These are phyloP conservation scores for Papiliotrema fonsecae DNA, from an alignment of 1,284 basidiomycete species.

Conservation along the genomic window DNA sequence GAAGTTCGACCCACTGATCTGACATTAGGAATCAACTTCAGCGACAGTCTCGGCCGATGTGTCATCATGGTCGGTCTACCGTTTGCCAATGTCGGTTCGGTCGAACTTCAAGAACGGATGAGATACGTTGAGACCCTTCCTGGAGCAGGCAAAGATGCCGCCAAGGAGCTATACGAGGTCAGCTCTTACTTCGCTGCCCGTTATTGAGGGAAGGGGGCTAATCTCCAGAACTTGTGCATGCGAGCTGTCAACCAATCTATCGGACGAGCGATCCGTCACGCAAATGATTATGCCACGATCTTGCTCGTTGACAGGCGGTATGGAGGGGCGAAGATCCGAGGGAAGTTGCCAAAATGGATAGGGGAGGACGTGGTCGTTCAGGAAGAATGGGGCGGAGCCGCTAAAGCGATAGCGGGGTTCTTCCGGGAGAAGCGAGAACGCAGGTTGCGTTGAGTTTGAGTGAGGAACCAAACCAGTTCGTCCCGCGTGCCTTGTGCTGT, in stretches of 20 bases:
- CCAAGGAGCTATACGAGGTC: slow-evolving; percentile 71
- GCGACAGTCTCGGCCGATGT: slow-evolving; percentile 79
- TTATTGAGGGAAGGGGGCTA: neutral
- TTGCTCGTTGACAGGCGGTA: slow-evolving; percentile 82
- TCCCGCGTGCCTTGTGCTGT: too few relatives aligned
- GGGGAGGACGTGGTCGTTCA: slow-evolving; percentile 60
- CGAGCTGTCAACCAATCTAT: slow-evolving; percentile 96
- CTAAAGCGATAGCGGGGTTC: slow-evolving; percentile 66
- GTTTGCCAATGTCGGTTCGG: slow-evolving; percentile 85
- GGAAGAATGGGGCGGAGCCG: slow-evolving; percentile 67
- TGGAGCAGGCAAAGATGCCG: slow-evolving; percentile 62
- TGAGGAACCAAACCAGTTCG: too few relatives aligned
- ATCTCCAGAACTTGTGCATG: slow-evolving; percentile 75
- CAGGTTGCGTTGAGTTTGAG: neutral
- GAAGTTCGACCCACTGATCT: neutral
- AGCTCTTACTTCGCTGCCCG: neutral
- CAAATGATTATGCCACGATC: slow-evolving; percentile 74
- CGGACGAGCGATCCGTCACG: slow-evolving; percentile 87
- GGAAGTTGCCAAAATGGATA: slow-evolving; percentile 85
- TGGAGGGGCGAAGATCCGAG: slow-evolving; percentile 59
- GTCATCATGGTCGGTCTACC: slow-evolving; percentile 89
- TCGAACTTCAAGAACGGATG: slow-evolving; percentile 87
- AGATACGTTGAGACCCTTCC: slow-evolving; percentile 61
- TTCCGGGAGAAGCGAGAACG: slow-evolving; percentile 52
- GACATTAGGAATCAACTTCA: slow-evolving; percentile 73